Evolutionary conservation across 1,139 yeast species (phyloP).

Genomic region (Candida labiduridarum): DNA sequence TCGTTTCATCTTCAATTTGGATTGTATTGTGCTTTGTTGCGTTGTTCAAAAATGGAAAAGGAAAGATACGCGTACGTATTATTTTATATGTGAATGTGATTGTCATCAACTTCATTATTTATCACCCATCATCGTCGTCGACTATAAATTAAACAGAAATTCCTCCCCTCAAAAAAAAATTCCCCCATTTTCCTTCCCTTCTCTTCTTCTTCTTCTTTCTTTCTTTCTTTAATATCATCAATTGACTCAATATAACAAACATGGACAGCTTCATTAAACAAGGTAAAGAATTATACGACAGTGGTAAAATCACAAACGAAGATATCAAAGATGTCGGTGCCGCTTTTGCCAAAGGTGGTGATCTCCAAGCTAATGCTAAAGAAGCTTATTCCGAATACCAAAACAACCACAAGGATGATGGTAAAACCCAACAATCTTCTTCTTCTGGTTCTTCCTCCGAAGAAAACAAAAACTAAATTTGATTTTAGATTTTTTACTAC

Average conservation of each 20-base stretch:
- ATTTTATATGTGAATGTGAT: neutral
- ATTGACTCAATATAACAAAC: constrained; percentile 5
- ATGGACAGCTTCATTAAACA: constrained; percentile 18
- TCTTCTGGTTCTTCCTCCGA: too few species aligned
- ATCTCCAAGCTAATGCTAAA: constrained; percentile 34
- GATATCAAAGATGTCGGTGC: constrained; percentile 40
- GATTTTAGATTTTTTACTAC: too few species aligned
- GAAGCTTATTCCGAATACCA: constrained; percentile 32
- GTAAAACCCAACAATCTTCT: constrained; percentile 2
- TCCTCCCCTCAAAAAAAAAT: neutral
- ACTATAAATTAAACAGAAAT: constrained; percentile 4
- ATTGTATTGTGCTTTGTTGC: too few species aligned
- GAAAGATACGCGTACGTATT: too few species aligned
- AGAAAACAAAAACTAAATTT: too few species aligned
- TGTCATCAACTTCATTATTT: neutral
- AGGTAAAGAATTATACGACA: constrained; percentile 17
- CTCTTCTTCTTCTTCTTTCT: neutral
- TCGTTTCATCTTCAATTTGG: neutral
- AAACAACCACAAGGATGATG: constrained; percentile 20
- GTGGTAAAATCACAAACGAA: constrained; percentile 21
- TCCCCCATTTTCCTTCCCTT: constrained; percentile 1
- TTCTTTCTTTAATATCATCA: constrained; percentile 1
- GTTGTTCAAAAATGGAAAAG: too few species aligned
- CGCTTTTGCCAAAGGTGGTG: constrained; percentile 32
- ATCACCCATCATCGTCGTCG: neutral